Evolutionary conservation across 805 yeast species (phyloP).

Genomic region (Lipomyces yamadae): DNA sequence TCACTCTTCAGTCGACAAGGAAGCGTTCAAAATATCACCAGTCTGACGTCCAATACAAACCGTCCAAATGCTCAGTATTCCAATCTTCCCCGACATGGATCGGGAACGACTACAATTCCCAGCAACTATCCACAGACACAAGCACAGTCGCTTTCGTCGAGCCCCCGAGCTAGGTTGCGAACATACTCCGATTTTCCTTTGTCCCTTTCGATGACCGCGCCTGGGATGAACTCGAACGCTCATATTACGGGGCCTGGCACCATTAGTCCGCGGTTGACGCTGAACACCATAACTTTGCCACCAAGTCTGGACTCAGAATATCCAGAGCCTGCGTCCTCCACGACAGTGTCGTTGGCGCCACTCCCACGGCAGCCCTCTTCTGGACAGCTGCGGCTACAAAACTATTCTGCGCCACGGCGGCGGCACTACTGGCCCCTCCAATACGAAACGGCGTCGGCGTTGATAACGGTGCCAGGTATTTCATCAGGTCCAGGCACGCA

Average conservation of each 20-base stretch:
- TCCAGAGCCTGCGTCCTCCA: background rate
- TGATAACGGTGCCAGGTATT: constrained; percentile 3
- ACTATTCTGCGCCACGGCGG: background rate
- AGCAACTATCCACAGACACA: constrained; percentile 8
- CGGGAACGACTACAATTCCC: background rate
- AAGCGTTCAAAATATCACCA: constrained; percentile 5
- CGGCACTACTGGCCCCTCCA: constrained; percentile 23
- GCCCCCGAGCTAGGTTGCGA: constrained; percentile 13
- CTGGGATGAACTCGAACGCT: background rate
- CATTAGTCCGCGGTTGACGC: background rate
- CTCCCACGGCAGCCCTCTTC: background rate
- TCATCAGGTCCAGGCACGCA: background rate
- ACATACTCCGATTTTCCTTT: constrained; percentile 5
- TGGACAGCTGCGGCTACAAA: background rate
- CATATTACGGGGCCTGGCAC: background rate
- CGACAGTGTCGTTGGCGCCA: constrained; percentile 1
- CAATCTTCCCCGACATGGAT: background rate
- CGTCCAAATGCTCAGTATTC: background rate
- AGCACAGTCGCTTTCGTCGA: constrained; percentile 19
- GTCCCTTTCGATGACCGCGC: constrained; percentile 1
- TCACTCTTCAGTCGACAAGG: constrained; percentile 12
- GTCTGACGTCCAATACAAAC: background rate
- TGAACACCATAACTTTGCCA: constrained; percentile 13
- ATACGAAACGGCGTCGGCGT: constrained; percentile 9
- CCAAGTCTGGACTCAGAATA: constrained; percentile 24